A percentile compares a stretch with the other conserved stretches of the same genome.
phyloP scores from a whole-genome alignment of 1,284 basidiomycete genomes.

The Microbotryomycetes sp. region DNA sequence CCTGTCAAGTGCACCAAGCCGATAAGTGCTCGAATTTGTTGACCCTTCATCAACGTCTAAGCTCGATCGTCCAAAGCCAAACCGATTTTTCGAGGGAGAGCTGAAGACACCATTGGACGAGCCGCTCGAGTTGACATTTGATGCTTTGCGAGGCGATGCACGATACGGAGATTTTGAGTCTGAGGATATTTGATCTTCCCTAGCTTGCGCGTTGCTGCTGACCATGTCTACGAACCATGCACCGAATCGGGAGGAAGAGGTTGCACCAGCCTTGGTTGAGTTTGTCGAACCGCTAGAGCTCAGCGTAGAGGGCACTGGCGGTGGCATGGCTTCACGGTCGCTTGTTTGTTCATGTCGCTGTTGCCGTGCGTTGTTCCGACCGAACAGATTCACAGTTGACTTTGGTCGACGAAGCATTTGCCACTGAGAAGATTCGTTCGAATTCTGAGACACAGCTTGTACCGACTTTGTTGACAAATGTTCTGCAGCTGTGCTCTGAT shows the following conservation, averaged over 20 bases:
- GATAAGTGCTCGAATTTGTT: neutral
- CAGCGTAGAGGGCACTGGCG: no score
- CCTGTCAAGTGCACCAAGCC: conserved; percentile 19
- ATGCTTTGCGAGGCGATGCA: no score
- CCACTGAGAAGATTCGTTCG: neutral
- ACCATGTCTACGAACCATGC: neutral
- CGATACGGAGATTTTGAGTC: no score
- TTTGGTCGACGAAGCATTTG: neutral
- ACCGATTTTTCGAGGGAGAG: neutral
- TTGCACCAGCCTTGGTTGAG: neutral
- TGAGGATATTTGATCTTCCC: no score
- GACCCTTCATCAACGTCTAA: neutral
- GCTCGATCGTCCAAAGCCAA: neutral
- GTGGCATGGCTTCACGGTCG: no score
- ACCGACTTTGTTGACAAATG: neutral
- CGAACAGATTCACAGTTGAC: neutral
- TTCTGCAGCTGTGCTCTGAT: no score
- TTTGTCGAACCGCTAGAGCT: no score
- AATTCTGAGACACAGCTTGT: neutral
- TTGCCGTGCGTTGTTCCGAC: neutral
- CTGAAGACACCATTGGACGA: no score
- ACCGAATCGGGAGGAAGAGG: neutral
- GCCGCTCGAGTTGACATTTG: neutral
- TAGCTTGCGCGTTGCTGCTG: neutral
- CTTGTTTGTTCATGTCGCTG: neutral